Evolutionary conservation across 495 filamentous ascomycete species (phyloP).

Genomic region (Sphaerosporella brunnea): DNA sequence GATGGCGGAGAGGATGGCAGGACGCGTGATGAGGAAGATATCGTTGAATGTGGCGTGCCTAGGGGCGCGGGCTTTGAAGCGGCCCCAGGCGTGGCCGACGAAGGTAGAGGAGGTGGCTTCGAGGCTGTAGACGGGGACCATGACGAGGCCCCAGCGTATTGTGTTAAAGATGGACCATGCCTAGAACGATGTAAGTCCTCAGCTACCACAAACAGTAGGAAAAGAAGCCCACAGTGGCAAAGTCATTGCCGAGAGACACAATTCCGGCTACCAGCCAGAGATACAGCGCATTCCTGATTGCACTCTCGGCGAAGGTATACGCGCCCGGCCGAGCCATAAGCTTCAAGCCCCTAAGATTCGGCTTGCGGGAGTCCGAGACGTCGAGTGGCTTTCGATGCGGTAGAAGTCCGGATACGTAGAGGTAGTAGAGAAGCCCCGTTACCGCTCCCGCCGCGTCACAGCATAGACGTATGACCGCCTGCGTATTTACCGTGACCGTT

Average conservation of each 20-base stretch:
- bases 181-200: too few relatives aligned
- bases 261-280: conserved; percentile 54
- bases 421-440: conserved; percentile 43
- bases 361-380: conserved; percentile 15
- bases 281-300: conserved; percentile 50
- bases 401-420: conserved; percentile 29
- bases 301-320: conserved; percentile 45
- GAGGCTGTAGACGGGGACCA: conserved; percentile 53
- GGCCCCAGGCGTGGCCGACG: conserved; percentile 51
- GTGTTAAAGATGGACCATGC: conserved; percentile 63
- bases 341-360: conserved; percentile 31
- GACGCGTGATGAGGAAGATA: conserved; percentile 31
- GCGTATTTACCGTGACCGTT: conserved; percentile 28
- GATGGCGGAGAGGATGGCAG: conserved; percentile 36
- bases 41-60: conserved; percentile 5
- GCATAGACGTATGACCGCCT: conserved; percentile 44
- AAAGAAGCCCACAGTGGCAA: too few relatives aligned
- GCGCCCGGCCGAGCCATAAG: conserved; percentile 38
- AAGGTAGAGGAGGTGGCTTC: conserved; percentile 49
- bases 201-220: too few relatives aligned
- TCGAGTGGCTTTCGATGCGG: conserved; percentile 8
- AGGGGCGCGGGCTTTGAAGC: conserved; percentile 31
- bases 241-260: conserved; percentile 41
- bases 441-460: conserved; percentile 43
- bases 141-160: conserved; percentile 61